Conservation (phyloP, 192 early-diverging fungal genomes). For the Backusella morwellensis region DNA sequence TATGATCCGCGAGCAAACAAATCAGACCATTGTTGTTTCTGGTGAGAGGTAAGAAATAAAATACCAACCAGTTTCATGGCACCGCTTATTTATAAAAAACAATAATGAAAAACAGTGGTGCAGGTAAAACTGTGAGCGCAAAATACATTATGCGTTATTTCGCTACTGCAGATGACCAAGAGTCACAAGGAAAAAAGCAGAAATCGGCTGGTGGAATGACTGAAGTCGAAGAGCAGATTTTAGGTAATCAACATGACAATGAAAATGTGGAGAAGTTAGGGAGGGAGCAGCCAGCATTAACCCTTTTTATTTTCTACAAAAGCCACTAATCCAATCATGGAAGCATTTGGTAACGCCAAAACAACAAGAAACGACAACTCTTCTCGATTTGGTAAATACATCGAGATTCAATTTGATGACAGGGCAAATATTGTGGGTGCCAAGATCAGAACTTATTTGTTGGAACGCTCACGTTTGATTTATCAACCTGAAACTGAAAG, state of each 20-base stretch:
- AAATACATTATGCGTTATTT: slow-evolving; percentile 99
- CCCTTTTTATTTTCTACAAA: not conserved
- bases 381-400: slow-evolving; percentile 98
- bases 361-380: slow-evolving; percentile 99
- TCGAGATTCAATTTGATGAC: slow-evolving; percentile 93
- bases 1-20: slow-evolving; percentile 89
- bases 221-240: slow-evolving; percentile 77
- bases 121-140: slow-evolving; percentile 95
- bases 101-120: slow-evolving; percentile 51
- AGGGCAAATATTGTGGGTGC: slow-evolving; percentile 87
- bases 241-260: slow-evolving; percentile 37
- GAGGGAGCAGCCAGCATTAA: not conserved
- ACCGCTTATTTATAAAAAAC: too few species aligned
- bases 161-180: slow-evolving; percentile 74
- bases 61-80: too few species aligned
- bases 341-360: slow-evolving; percentile 99
- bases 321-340: slow-evolving; percentile 98
- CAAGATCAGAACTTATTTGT: slow-evolving; percentile 91
- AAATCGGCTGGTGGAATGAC: slow-evolving; percentile 55
- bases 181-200: slow-evolving; percentile 40
- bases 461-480: slow-evolving; percentile 94
- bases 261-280: not conserved
- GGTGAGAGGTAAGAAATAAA: slow-evolving; percentile 70
- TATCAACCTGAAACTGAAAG: slow-evolving; percentile 92
- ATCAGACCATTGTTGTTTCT: slow-evolving; percentile 98